A percentile compares a stretch with the other conserved stretches of the same genome.
Conservation (phyloP, 352 stramenopile species). For the Phytophthora citricola region DNA sequence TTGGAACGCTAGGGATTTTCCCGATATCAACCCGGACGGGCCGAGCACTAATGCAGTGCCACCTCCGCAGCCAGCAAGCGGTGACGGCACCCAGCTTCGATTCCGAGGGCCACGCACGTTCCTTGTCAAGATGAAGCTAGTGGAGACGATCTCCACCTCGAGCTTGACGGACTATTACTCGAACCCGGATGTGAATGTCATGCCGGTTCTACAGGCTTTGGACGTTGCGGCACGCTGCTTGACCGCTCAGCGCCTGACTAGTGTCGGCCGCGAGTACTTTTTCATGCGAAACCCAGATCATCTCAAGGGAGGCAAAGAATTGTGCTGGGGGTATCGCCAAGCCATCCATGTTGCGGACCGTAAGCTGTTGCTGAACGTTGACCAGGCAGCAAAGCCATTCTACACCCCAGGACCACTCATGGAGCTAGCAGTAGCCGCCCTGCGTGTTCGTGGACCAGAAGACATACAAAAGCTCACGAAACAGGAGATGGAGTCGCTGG, state of each 20-base stretch:
- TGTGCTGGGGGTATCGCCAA: slow-evolving; percentile 79
- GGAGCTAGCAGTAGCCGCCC: slow-evolving; percentile 46
- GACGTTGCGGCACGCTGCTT: slow-evolving; percentile 68
- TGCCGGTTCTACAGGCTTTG: slow-evolving; percentile 65
- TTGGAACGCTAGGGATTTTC: slow-evolving; percentile 52
- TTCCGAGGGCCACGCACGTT: slow-evolving; percentile 54
- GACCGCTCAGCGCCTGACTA: slow-evolving; percentile 55
- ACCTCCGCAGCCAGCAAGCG: slow-evolving; percentile 13
- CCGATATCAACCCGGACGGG: slow-evolving; percentile 51
- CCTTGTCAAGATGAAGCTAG: slow-evolving; percentile 65
- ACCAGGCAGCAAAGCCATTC: slow-evolving; percentile 64
- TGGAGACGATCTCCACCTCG: slow-evolving; percentile 56
- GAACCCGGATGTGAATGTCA: slow-evolving; percentile 57
- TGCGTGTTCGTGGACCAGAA: slow-evolving; percentile 35
- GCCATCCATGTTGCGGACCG: slow-evolving; percentile 54
- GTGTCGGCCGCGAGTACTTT: slow-evolving; percentile 62
- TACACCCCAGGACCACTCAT: slow-evolving; percentile 56
- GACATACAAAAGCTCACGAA: slow-evolving; percentile 47
- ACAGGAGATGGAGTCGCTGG: slow-evolving; percentile 41
- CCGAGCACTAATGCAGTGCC: slow-evolving; percentile 6
- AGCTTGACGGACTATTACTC: slow-evolving; percentile 49
- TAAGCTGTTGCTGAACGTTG: slow-evolving; percentile 74
- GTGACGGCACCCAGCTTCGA: slow-evolving; percentile 28
- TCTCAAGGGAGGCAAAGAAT: slow-evolving; percentile 64
- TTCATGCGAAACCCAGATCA: slow-evolving; percentile 35